Conservation (phyloP, 169 alveolate genomes). For the Babesia ovis region DNA sequence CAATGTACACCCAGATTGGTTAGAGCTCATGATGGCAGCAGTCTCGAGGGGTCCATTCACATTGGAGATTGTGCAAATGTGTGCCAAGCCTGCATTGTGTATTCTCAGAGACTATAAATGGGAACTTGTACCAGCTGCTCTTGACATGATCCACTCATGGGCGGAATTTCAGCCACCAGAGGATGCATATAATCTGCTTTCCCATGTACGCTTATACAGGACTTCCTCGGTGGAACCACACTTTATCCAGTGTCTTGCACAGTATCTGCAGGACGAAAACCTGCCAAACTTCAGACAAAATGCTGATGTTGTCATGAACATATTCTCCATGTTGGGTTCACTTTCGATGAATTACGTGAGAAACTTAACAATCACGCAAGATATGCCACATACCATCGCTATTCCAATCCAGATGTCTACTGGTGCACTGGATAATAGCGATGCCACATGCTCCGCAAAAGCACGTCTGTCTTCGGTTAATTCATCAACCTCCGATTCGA, state of each 20-base stretch:
- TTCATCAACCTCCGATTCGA: neutral
- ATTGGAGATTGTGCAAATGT: slow-evolving; percentile 6
- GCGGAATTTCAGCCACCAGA: slow-evolving; percentile 19
- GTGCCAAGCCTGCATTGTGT: slow-evolving; percentile 36
- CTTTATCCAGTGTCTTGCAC: slow-evolving; percentile 23
- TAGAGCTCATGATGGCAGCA: slow-evolving; percentile 37
- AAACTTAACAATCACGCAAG: slow-evolving; percentile 4
- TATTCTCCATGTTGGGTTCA: slow-evolving; percentile 25
- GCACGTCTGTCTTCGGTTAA: neutral
- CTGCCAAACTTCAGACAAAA: slow-evolving; percentile 21
- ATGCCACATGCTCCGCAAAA: neutral
- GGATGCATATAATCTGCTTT: slow-evolving; percentile 13
- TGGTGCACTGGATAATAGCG: neutral
- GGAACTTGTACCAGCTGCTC: slow-evolving; percentile 39
- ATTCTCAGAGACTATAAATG: slow-evolving; percentile 28
- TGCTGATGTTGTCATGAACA: slow-evolving; percentile 15
- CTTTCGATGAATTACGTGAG: neutral
- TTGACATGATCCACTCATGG: slow-evolving; percentile 29
- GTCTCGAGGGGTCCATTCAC: slow-evolving; percentile 35
- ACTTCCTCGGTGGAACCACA: slow-evolving; percentile 18
- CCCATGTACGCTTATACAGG: slow-evolving; percentile 8
- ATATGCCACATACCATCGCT: slow-evolving; percentile 17
- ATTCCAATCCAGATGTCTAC: neutral
- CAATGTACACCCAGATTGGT: slow-evolving; percentile 26
- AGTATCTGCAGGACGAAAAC: slow-evolving; percentile 29